Evolutionary conservation across 805 yeast genomes (phyloP).

Genomic region (Yamadazyma insecticola): DNA sequence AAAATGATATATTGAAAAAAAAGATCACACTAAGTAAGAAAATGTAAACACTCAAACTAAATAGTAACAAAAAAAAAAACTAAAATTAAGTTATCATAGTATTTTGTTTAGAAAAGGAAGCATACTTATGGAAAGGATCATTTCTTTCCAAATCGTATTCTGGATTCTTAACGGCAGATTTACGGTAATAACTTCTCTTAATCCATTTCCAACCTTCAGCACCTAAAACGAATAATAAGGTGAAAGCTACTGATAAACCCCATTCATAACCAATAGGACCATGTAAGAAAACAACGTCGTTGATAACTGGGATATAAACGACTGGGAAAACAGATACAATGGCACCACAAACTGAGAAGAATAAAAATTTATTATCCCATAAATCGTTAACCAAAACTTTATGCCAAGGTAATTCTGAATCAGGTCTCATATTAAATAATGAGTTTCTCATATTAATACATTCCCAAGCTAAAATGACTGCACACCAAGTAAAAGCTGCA

Average conservation of each 20-base stretch:
- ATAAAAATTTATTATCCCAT: slow-evolving; percentile 71
- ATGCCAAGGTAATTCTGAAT: slow-evolving; percentile 49
- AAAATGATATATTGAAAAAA: background rate
- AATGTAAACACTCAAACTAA: background rate
- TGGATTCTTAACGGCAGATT: slow-evolving; percentile 45
- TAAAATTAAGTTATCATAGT: slow-evolving; percentile 1
- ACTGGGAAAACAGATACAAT: slow-evolving; percentile 73
- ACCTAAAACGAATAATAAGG: slow-evolving; percentile 52
- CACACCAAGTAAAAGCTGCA: slow-evolving; percentile 84
- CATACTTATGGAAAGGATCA: slow-evolving; percentile 59
- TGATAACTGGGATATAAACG: slow-evolving; percentile 85
- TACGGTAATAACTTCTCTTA: slow-evolving; percentile 55
- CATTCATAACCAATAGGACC: slow-evolving; percentile 71
- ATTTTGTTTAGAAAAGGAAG: slow-evolving; percentile 46
- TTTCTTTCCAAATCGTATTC: slow-evolving; percentile 60
- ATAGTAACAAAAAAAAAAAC: background rate
- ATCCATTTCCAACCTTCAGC: slow-evolving; percentile 64
- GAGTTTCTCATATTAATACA: slow-evolving; percentile 70
- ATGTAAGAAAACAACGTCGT: slow-evolving; percentile 70
- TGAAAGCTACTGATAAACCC: slow-evolving; percentile 66
- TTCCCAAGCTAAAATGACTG: slow-evolving; percentile 79
- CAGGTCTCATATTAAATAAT: slow-evolving; percentile 66
- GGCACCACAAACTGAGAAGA: slow-evolving; percentile 77
- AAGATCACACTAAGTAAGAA: background rate
- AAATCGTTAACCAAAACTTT: slow-evolving; percentile 60